Evolutionary conservation across 1,284 basidiomycete genomes (phyloP), one percentile per base, ranked within the genome.

Genomic region (Termitomyces sp.): DNA sequence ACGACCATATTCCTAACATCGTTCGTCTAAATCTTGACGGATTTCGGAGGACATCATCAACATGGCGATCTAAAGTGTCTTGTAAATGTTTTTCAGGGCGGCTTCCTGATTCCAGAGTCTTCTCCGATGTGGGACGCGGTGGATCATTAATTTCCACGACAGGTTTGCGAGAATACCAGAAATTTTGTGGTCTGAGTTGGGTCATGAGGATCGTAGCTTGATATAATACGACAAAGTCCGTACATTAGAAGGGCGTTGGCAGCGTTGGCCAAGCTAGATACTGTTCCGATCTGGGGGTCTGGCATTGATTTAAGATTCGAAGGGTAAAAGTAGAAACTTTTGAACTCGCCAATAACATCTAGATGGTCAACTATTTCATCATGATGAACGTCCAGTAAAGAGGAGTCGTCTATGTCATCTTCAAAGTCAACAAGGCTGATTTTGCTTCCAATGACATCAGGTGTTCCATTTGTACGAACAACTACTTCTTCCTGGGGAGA

Each of bases 1-100:
- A 94, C 1, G 85, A 80, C 89, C 90, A 91, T 1, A 93, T 73
- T 5, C 91, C 91, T 58, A 76, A 74, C 62, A 89, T 68, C 0
- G 78, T 82, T 9, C 85, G 74, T 50, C 79, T 76, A 45, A 82
- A 70, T 65, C 80, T 85, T 28, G 83, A 81, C 31, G 80, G 80
- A 56, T 83, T 81, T 21, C 77, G 76, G 13, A 96, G 75, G 2
- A 93, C 80, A 58, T 90, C 81, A 50, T 88, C 81, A 19, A 96
- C 87, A 71, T 94, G 91, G 34, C 79, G 73, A 65, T 93, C 89
- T 19, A 93, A 71, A 10, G 79, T 75, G 61, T 89, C 83, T 51
- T 82, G 74, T 43, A 75, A 68, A 18, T 68, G 57, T 26, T 64
- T 60, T 3, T 59, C 49, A 16, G 62, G 58, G 13, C 67, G 68